Evolutionary conservation across 202 grass and related monocot genomes (phyloP), one percentile per base, ranked within the genome.

Genomic region (Dendrocalamus latiflorus): DNA sequence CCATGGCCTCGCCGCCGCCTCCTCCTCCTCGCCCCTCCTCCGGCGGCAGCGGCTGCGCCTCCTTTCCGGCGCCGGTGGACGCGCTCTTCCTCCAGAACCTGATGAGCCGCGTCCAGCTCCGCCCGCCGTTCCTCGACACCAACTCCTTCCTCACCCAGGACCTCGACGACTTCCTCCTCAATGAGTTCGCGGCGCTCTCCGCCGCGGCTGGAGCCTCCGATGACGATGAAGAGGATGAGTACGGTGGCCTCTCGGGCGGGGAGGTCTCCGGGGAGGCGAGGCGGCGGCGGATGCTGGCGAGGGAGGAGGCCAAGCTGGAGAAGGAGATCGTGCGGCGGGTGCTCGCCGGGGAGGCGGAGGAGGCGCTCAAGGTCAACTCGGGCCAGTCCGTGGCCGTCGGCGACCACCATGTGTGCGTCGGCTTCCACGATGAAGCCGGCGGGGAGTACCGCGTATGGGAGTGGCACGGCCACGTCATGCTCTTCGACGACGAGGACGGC

Each of bases 381-480:
- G 93, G 93, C 21, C 96, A 95, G 64, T 95, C 93, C 36, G 93
- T 95, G 8, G 86, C 93, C 34, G 87, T 99, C 42, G 93, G 96
- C 18, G 96, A 99, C 75, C 93, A 99, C 87, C 89, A 91, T 66
- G 76, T 99, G 13, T 99, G 96, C 71, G 86, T 95, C 18, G 86
- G 91, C 0, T 93, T 90, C 88, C 89, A 99, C 41, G 96, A 95
- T 69, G 96, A 99, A 18, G 9, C 81, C 42, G 88, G 88, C 5
- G 86, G 93, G 17, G 91, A 94, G 71, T 99, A 99, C 72, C 89
- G 96, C 22, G 88, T 99, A 10, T 99, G 96, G 96, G 93, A 99
- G 86, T 99, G 96, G 96, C 96, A 99, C 42, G 96, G 96, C 45
- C 93, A 99, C 60, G 84, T 99, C 62, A 99, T 96, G 96, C 75